Evolutionary conservation across 2,329 filamentous ascomycete genomes (phyloP).

Genomic region (Fusarium begoniae): DNA sequence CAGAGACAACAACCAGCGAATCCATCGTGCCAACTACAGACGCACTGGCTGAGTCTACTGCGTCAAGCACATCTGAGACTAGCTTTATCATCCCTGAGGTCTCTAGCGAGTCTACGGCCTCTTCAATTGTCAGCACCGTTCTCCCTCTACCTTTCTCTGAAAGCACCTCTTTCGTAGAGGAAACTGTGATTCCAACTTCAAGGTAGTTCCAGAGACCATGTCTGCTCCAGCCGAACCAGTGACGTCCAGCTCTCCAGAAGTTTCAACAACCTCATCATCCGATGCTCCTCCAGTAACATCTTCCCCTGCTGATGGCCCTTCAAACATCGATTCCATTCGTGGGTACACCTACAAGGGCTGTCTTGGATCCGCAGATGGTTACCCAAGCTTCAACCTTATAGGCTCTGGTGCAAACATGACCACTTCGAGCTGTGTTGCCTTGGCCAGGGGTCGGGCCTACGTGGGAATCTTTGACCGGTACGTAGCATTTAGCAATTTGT

Average conservation of each 20-base stretch:
- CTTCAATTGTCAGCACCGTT: background rate
- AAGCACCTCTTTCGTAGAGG: background rate
- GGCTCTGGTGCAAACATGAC: background rate
- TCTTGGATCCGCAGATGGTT: background rate
- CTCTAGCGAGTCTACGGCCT: background rate
- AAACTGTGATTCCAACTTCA: background rate
- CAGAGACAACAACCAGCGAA: background rate
- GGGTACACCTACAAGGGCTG: background rate
- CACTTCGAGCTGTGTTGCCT: background rate
- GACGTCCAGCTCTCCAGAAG: background rate
- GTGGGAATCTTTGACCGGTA: background rate
- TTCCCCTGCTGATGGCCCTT: background rate
- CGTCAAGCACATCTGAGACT: background rate
- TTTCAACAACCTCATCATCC: background rate
- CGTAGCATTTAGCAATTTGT: accelerated
- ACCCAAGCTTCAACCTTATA: background rate
- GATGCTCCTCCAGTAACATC: background rate
- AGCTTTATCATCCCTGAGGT: too few species aligned
- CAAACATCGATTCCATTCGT: background rate
- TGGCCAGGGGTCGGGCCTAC: background rate
- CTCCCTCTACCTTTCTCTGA: accelerated
- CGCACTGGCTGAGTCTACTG: accelerated
- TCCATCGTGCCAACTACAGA: background rate
- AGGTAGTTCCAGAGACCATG: accelerated
- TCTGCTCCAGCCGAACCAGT: background rate